A percentile compares a stretch with the other conserved stretches of the same genome.
phyloP scores from a whole-genome alignment of 495 filamentous ascomycete species.

The Aspergillus nanangensis region DNA sequence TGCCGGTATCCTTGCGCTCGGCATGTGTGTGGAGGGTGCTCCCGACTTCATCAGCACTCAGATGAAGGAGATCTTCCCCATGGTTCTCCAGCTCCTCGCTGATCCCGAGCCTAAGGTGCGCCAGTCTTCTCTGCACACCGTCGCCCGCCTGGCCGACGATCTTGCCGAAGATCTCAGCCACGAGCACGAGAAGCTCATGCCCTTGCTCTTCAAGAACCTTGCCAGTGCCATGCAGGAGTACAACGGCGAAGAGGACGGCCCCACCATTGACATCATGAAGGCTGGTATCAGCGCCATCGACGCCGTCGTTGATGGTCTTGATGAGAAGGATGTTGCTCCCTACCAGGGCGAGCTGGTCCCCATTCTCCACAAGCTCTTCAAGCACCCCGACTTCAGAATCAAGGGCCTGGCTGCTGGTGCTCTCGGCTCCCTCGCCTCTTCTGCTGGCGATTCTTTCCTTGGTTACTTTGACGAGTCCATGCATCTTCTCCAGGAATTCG shows the following conservation, averaged over 20 bases:
- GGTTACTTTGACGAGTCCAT: conserved; percentile 89
- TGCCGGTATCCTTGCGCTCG: conserved; percentile 86
- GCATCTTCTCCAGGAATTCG: conserved; percentile 76
- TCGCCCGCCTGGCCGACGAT: conserved; percentile 88
- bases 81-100: conserved; percentile 77
- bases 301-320: conserved; percentile 85
- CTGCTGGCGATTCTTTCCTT: conserved; percentile 74
- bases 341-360: conserved; percentile 82
- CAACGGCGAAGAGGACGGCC: conserved; percentile 55
- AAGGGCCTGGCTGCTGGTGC: conserved; percentile 86
- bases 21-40: conserved; percentile 93
- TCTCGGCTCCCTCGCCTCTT: conserved; percentile 82
- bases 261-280: conserved; percentile 76
- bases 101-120: conserved; percentile 79
- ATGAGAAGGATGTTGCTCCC: conserved; percentile 69
- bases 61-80: conserved; percentile 77
- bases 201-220: conserved; percentile 79
- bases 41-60: conserved; percentile 94
- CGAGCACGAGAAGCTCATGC: conserved; percentile 78
- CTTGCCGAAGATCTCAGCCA: conserved; percentile 81
- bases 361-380: conserved; percentile 75
- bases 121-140: conserved; percentile 77
- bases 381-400: conserved; percentile 80
- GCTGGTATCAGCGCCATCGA: conserved; percentile 89
- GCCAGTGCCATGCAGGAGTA: conserved; percentile 67